These are phyloP conservation scores for Lentinula sp. DNA, from an alignment of 768 basidiomycete species.

Conservation along the genomic window DNA sequence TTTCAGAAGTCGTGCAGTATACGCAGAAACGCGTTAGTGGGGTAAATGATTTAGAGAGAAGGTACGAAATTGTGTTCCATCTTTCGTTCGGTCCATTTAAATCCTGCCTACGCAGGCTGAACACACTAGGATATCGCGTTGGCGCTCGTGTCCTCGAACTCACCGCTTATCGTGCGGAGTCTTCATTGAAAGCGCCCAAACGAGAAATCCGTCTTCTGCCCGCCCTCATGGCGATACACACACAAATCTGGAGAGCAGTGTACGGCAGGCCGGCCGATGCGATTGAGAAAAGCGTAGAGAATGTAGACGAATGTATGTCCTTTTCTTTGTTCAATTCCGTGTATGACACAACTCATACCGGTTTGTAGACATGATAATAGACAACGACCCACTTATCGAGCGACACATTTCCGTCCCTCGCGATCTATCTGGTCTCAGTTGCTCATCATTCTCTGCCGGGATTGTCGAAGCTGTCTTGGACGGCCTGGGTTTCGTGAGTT, in stretches of 20 bases:
- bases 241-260: conserved; percentile 90
- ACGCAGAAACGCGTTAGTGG: conserved; percentile 93
- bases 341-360: conserved; percentile 7
- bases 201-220: conserved; percentile 88
- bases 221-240: conserved; percentile 90
- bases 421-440: conserved; percentile 91
- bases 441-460: conserved; percentile 96
- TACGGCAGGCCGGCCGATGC: conserved; percentile 94
- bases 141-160: conserved; percentile 85
- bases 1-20: conserved; percentile 92
- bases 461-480: conserved; percentile 96
- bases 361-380: conserved; percentile 89
- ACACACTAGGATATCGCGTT: conserved; percentile 89
- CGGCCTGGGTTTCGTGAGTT: conserved; percentile 85
- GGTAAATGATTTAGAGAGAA: conserved; percentile 91
- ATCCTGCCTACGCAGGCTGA: conserved; percentile 49
- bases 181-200: conserved; percentile 81
- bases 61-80: conserved; percentile 39
- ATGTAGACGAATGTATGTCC: conserved; percentile 86
- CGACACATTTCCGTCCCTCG: conserved; percentile 89
- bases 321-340: background rate
- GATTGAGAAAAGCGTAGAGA: conserved; percentile 93
- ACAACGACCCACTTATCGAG: conserved; percentile 92
- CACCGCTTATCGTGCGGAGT: conserved; percentile 75
- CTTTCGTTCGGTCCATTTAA: conserved; percentile 2